Base-by-base conservation (phyloP, 1,284 basidiomycete species). In the Cryptococcus hybrid region DNA sequence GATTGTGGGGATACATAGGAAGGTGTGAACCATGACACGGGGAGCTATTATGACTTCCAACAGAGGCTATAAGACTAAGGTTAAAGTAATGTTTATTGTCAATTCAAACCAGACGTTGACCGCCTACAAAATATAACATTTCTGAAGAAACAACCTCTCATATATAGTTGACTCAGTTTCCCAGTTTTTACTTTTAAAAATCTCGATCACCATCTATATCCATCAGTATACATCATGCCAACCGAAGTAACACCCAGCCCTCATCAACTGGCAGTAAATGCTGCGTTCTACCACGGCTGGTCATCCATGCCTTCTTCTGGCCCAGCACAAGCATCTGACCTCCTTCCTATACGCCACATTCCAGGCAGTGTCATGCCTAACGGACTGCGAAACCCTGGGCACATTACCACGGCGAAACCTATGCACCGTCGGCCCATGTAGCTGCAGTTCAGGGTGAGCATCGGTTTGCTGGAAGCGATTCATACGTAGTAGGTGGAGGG, bases 381-480 rank as follows among this genome's bases (percentile, higher is more conserved):
- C 47, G 70, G 70, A 7, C 37, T 67, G 15, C 51, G 67, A 5
- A 70, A 69, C 51, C 67, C 1, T 72, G 63, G 60, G 63, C 66
- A 24, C 62, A 66, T 2, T 66, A 68, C 50, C 48, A 56, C 0
- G 66, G 70, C 1, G 66, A 65, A 35, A 62, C 64, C 0, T 70
- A 70, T 50, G 47, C 47, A 7, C 68, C 68, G 8, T 42, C 58
- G n/a, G 35, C 46, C 8, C 48, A 51, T 18, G 40, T 45, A 5
- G 48, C 24, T 15, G 52, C 40, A 1, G n/a, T 45, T 15, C 34
- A 18, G 5, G 37, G 45, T 5, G 49, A 44, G n/a, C 57, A 54
- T 24, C 49, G 47, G 12, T 42, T 35, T 43, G 38, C 56, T 30
- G 44, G 52, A 9, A 44, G 43, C 9, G 36, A 39, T 2, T 24